Evolutionary conservation across 768 basidiomycete genomes (phyloP).

Genomic region (Inosperma sp.): DNA sequence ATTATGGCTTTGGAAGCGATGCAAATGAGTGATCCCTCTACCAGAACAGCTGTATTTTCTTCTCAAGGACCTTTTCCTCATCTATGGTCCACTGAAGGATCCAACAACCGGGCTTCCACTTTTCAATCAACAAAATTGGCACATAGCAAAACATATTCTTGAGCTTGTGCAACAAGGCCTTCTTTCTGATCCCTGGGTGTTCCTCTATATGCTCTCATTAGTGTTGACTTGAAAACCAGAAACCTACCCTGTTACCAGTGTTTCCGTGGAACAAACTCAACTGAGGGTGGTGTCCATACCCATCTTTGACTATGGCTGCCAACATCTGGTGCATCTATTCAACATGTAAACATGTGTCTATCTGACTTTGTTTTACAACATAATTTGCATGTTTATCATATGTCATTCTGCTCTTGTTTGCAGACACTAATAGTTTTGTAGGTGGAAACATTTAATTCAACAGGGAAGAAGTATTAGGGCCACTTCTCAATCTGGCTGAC

Average conservation of each 20-base stretch:
- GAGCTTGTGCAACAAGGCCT: conserved; percentile 20
- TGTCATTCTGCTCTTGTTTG: conserved; percentile 11
- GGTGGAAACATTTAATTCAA: conserved; percentile 5
- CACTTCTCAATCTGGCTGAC: conserved; percentile 11
- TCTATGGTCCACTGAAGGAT: conserved; percentile 32
- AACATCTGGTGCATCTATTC: conserved; percentile 22
- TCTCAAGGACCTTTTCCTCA: conserved; percentile 23
- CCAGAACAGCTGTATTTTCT: conserved; percentile 24
- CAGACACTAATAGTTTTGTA: background rate
- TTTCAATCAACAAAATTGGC: conserved; percentile 28
- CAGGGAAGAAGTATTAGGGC: conserved; percentile 6
- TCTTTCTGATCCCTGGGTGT: conserved; percentile 28
- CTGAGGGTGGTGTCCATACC: conserved; percentile 34
- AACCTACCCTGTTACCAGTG: conserved; percentile 20
- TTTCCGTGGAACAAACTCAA: conserved; percentile 30
- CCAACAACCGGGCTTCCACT: conserved; percentile 24
- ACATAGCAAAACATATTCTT: conserved; percentile 24
- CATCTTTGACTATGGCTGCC: conserved; percentile 21
- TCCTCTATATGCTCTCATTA: conserved; percentile 18
- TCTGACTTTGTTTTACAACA: conserved; percentile 22
- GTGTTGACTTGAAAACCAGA: conserved; percentile 17
- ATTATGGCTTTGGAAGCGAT: conserved; percentile 24
- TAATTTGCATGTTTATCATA: conserved; percentile 29
- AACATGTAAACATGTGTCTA: conserved; percentile 19
- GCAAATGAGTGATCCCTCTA: conserved; percentile 27